Percentiles rank a stretch among this genome's conserved stretches.
Conservation (phyloP, 106 monocot genomes). For the Dendrobium nobile region DNA sequence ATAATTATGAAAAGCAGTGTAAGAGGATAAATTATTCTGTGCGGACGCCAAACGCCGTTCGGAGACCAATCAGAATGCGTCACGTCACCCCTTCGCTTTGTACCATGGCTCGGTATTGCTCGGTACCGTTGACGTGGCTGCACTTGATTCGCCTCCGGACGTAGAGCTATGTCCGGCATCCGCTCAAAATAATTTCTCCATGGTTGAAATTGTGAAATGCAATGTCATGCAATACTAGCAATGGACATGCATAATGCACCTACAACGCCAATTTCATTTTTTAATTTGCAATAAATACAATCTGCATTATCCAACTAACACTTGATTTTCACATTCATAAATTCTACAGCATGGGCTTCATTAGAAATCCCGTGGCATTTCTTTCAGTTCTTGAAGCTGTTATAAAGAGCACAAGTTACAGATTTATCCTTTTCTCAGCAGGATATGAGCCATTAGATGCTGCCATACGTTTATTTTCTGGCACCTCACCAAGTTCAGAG, state of each 20-base stretch:
- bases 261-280: background rate
- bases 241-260: background rate
- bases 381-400: conserved; percentile 66
- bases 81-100: too few relatives aligned
- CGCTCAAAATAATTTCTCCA: background rate
- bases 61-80: too few relatives aligned
- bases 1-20: background rate
- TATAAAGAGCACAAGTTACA: conserved; percentile 39
- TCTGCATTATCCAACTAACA: background rate
- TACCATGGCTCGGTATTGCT: too few relatives aligned
- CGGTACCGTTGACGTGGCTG: too few relatives aligned
- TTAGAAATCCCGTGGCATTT: conserved; percentile 68
- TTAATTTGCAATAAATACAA: background rate
- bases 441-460: conserved; percentile 73
- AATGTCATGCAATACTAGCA: background rate
- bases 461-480: conserved; percentile 30
- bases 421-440: conserved; percentile 64
- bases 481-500: conserved; percentile 19
- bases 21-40: too few relatives aligned
- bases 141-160: too few relatives aligned
- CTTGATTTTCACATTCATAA: conserved; percentile 5
- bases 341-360: conserved; percentile 84
- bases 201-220: background rate
- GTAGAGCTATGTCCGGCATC: too few relatives aligned
- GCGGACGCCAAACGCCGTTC: too few relatives aligned